These are phyloP conservation scores for Meyerozyma sp. DNA, from an alignment of 1,139 yeast species.

Conservation along the genomic window DNA sequence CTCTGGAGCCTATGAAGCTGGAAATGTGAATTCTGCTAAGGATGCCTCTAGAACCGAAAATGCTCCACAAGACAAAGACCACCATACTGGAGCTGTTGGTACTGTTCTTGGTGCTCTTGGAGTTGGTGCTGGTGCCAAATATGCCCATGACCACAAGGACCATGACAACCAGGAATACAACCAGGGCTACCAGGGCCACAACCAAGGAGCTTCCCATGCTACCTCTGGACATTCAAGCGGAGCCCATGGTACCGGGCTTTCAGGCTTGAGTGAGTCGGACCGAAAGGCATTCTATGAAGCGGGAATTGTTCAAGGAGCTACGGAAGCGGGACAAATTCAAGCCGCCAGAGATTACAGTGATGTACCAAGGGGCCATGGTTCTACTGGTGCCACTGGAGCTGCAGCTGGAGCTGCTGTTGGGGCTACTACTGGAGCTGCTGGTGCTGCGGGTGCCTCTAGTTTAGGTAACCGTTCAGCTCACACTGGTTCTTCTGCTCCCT, in stretches of 20 bases:
- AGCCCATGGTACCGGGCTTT: no score
- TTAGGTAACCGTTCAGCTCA: neutral
- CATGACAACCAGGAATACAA: neutral
- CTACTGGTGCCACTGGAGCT: constrained; percentile 5
- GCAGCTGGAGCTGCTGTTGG: constrained; percentile 4
- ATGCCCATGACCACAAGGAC: neutral
- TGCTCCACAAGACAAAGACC: neutral
- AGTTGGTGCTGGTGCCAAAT: constrained; percentile 1
- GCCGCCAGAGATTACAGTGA: constrained; percentile 6
- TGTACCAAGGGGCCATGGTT: neutral
- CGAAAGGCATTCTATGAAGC: constrained; percentile 9
- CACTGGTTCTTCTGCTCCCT: neutral
- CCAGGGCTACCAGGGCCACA: neutral
- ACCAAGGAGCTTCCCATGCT: neutral
- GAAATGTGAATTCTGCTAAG: neutral
- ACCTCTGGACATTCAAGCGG: no score
- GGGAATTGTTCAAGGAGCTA: constrained; percentile 11
- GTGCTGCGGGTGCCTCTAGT: constrained; percentile 3
- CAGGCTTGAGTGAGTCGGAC: constrained; percentile 4
- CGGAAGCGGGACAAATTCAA: constrained; percentile 12
- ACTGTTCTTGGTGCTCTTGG: constrained; percentile 4
- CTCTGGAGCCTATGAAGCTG: constrained; percentile 1
- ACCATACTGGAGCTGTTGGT: constrained; percentile 1
- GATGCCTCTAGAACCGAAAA: neutral
- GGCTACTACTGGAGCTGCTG: constrained; percentile 1